Base-by-base conservation (phyloP, 169 alveolate genomes). In the Cryptosporidium parvum region DNA sequence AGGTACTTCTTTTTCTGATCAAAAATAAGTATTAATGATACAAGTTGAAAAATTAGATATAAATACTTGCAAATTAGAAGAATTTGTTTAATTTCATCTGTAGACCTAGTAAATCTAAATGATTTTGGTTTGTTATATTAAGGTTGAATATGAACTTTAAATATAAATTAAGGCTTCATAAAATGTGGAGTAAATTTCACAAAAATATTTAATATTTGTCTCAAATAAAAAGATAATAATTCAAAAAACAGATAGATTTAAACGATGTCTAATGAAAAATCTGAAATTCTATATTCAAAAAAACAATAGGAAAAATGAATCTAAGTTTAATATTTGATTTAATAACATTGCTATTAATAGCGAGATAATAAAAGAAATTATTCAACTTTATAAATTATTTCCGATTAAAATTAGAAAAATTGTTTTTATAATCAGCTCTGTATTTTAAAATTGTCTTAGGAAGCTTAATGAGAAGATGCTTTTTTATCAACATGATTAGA, bases 301-400 rank as follows among this genome's bases (percentile, higher is more conserved):
- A 37, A 61, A 37, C 87, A 4, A 61, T 3, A 10, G 87, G 75
- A 48, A 75, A 75, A 8, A 59, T 65, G 18, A 75, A 44, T 31
- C 18, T 39, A 16, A 75, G 4, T 23, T 59, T 45, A 42, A 61
- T 21, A 3, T 21, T 18, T 12, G 31, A 16, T 48, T 80, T 80
- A 44, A 68, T 65, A 62, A 18, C 26, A 23, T 58, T 44, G 21
- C 61, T 59, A 12, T 21, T 61, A 6, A 61, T 48, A 10, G 75
- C 35, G 4, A 67, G 75, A 31, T 21, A 44, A 42, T 80, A 80
- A 80, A 73, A 73, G 53, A 53, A 53, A 14, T 53, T 16, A 37
- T 31, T 23, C 16, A 39, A 42, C 9, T 16, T n/a, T 35, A 35
- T 5, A 7, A n/a, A 26, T 8, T 71, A 10, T 0, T 44, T 0